Evolutionary conservation across 2,329 filamentous ascomycete species (phyloP).

Genomic region (Orbilia brochopaga): DNA sequence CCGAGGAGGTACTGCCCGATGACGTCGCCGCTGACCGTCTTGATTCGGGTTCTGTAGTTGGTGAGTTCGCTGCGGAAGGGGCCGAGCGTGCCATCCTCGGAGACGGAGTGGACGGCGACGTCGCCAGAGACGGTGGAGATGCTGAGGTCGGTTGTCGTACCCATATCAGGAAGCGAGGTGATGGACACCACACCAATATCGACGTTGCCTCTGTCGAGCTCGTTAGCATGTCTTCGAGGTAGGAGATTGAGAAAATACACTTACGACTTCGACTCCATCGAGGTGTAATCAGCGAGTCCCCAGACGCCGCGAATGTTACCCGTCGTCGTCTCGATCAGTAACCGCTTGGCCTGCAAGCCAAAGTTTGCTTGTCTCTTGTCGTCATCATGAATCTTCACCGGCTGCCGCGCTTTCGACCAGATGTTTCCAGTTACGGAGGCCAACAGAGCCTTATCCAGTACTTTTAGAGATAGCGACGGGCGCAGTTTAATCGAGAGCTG

Average conservation of each 20-base stretch:
- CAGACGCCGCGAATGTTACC: slow-evolving; percentile 39
- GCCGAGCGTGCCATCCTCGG: slow-evolving; percentile 40
- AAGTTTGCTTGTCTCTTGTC: slow-evolving; percentile 24
- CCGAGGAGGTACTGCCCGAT: slow-evolving; percentile 48
- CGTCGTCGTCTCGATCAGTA: slow-evolving; percentile 35
- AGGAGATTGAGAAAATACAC: background rate
- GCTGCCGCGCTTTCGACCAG: slow-evolving; percentile 27
- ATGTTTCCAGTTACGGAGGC: slow-evolving; percentile 30
- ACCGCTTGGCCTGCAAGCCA: slow-evolving; percentile 43
- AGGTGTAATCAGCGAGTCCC: slow-evolving; percentile 37
- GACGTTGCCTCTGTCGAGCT: slow-evolving; percentile 30
- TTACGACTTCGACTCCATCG: slow-evolving; percentile 44
- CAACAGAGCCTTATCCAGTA: slow-evolving; percentile 40
- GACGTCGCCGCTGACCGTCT: slow-evolving; percentile 33
- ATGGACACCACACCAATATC: slow-evolving; percentile 40
- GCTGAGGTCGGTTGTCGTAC: slow-evolving; percentile 27
- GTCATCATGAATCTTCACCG: slow-evolving; percentile 40
- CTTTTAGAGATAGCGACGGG: slow-evolving; percentile 37
- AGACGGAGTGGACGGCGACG: slow-evolving; percentile 43
- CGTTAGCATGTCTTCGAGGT: background rate
- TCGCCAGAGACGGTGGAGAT: slow-evolving; percentile 38
- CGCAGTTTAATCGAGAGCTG: slow-evolving; percentile 19
- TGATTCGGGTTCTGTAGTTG: slow-evolving; percentile 35
- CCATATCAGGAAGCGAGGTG: slow-evolving; percentile 22
- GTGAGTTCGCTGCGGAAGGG: slow-evolving; percentile 41